Base-by-base conservation (phyloP, 352 stramenopile species). In the Phytophthora fragariaefolia region DNA sequence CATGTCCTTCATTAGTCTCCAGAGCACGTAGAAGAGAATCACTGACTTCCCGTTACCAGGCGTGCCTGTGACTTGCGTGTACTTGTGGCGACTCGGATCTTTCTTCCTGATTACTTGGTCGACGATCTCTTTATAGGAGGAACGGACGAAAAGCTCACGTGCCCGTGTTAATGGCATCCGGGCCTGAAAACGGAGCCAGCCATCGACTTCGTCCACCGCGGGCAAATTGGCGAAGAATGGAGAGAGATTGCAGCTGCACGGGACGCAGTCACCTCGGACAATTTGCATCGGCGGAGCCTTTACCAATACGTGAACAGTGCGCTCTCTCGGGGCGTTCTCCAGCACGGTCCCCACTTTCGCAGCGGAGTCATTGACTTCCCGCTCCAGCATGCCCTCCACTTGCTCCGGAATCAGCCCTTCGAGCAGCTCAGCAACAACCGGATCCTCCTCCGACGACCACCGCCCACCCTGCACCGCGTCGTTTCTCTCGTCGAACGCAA, bases 1-100 rank as follows among this genome's bases (percentile, higher is more conserved):
- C 43, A 55, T 68, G 5, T 58, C 57, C 61, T 68, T 71, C 46
- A 71, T 64, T 54, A 75, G 59, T 40, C 48, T 68, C 61, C 63
- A 47, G n/a, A 47, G 17, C 6, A 47, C n/a, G 40, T 47, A 47
- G 40, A 24, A 47, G 3, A 47, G n/a, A 2, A 47, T 69, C 17
- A 68, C 48, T 17, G 67, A 71, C 40, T 75, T 75, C 15, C 55
- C 62, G 54, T 59, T 63, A 5, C 67, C 62, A 22, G 40, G 5
- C 0, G 40, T 47, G 3, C 18, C 18, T 15, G 61, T 75, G 2
- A 72, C 42, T 10, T 68, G 18, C 28, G 34, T 48, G 28, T 66
- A 66, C 40, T 71, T 71, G 8, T 4, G 13, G 7, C 38, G 27
- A 49, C 28, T 53, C 7, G 27, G 23, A 1, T 40, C 26, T 20